Base-by-base conservation (phyloP, 176 grass and related monocot species). In the Zoysia japonica region DNA sequence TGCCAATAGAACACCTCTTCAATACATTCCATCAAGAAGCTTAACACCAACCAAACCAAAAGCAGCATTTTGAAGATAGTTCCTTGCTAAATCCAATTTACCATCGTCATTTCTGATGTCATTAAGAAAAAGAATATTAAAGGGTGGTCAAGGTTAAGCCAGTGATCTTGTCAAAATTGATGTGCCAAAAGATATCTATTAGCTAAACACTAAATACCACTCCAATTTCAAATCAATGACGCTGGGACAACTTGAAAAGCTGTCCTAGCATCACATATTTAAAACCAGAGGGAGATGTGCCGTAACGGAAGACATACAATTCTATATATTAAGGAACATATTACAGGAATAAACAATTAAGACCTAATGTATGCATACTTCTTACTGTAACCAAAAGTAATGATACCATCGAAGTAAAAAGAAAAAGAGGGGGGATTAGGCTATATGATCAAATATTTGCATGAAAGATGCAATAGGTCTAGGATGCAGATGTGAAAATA, bases 71-170 rank as follows among this genome's bases (percentile, higher is more conserved):
- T 15, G 44, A 76, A 43, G 16, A 78, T 50, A 70, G 43, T 68
- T 80, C 7, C 43, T 44, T 35, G 39, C 3, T 43, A 67, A 39
- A 47, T 67, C 19, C 64, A 46, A 39, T 54, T 70, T 55, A 63
- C 68, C 86, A 61, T 42, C 68, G 16, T 53, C 36, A 67, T 51
- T 37, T 42, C 86, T 79, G 68, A 51, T 47, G 42, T 61, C 61
- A 49, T 14, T 3, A 37, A 53, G 8, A 15, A 5, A 54, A 47
- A 70, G n/a, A 59, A 28, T 28, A 28, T 38, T 46, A 2, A 37
- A 39, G 15, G 67, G 68, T 52, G 49, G 47, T 66, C 38, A 82
- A 45, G 17, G 47, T 82, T 74, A 78, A 52, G 79, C 3, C 10
- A 53, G 37, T 40, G n/a, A n/a, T 77, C 28, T 61, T 49, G 35